Evolutionary conservation across 805 yeast species (phyloP).

Genomic region (Ogataea zsoltii): DNA sequence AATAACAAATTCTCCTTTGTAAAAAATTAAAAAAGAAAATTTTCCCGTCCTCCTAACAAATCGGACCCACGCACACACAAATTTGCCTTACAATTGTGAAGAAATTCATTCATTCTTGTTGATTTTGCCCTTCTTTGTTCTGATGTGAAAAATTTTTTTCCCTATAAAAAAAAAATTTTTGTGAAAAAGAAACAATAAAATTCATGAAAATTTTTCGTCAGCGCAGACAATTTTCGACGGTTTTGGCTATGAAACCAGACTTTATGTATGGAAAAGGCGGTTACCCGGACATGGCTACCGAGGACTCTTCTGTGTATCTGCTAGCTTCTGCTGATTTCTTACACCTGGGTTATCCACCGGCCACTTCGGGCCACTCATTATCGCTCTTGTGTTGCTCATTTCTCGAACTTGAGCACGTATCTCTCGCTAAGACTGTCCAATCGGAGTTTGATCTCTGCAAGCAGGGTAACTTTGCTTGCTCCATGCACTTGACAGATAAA

Average conservation of each 20-base stretch:
- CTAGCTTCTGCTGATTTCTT: no score
- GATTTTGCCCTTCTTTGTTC: conserved; percentile 4
- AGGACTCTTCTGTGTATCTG: no score
- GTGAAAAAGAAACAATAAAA: conserved; percentile 7
- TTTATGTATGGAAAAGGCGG: neutral
- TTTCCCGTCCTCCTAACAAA: conserved; percentile 5
- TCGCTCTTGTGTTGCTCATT: no score
- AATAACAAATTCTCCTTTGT: neutral
- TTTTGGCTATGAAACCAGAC: neutral
- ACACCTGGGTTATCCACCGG: no score
- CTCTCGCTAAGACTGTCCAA: conserved; percentile 2
- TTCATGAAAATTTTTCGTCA: conserved; percentile 6
- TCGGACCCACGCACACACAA: conserved; percentile 14
- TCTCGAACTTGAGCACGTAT: no score
- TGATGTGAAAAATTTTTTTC: conserved; percentile 14
- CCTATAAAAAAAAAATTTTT: neutral
- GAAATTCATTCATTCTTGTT: conserved; percentile 3
- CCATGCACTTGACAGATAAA: neutral
- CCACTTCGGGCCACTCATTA: no score
- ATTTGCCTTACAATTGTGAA: conserved; percentile 10
- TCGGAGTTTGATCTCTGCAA: neutral
- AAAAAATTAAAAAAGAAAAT: conserved; percentile 9
- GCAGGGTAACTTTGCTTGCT: neutral
- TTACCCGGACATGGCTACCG: no score
- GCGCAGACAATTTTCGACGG: neutral